Conservation (phyloP, 2,329 filamentous ascomycete species). For the Elsinoe perseae region DNA sequence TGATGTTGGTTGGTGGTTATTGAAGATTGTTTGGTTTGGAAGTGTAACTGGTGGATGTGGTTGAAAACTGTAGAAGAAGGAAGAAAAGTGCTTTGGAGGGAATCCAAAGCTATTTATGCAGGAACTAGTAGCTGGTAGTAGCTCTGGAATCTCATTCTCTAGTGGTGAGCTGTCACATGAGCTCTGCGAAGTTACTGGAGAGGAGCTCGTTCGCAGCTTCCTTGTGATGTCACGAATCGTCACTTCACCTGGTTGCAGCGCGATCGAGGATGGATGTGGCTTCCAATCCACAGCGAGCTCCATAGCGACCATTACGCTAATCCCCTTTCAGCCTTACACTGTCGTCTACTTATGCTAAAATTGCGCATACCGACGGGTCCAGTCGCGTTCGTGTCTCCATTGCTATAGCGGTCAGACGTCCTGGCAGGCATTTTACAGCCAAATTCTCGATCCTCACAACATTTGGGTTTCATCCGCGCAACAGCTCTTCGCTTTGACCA, state of each 20-base stretch:
- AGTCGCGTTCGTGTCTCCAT: constrained; percentile 3
- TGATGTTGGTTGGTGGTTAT: constrained; percentile 26
- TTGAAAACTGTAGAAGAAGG: constrained; percentile 11
- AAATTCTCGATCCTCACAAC: neutral
- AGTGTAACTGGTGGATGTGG: constrained; percentile 7
- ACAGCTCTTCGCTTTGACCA: neutral
- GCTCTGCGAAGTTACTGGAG: neutral
- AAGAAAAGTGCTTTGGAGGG: neutral
- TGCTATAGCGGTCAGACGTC: neutral
- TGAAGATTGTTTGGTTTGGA: constrained; percentile 18
- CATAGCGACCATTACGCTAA: constrained; percentile 14
- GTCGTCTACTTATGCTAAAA: constrained; percentile 5
- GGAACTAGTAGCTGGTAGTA: neutral
- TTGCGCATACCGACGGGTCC: constrained; percentile 10
- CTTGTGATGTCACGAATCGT: neutral
- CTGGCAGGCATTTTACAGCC: neutral
- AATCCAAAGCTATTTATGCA: constrained; percentile 14
- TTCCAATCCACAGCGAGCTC: constrained; percentile 8
- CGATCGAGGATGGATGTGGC: constrained; percentile 4
- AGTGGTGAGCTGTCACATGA: neutral
- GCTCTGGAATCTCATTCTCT: neutral
- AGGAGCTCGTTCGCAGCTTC: neutral
- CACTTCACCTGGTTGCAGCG: neutral
- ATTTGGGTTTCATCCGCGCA: neutral
- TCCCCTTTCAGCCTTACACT: neutral